These are phyloP conservation scores for Crithidia brevicula DNA, from an alignment of 208 protist genomes.

Conservation along the genomic window DNA sequence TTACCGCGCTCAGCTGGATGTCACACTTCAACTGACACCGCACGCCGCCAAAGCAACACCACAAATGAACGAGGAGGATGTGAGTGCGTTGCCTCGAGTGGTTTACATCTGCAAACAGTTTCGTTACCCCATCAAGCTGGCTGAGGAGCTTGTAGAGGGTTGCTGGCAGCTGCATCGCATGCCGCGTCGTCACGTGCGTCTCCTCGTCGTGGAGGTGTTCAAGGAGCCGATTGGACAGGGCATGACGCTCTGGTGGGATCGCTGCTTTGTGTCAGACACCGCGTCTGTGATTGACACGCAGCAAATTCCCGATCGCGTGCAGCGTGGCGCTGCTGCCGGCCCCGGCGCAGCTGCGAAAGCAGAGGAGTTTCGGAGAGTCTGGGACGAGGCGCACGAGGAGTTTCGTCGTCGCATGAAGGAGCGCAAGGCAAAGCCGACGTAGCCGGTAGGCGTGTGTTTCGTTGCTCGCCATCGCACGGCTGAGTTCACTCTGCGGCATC, in stretches of 20 bases:
- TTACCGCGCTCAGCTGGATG: constrained; percentile 13
- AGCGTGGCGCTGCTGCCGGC: constrained; percentile 14
- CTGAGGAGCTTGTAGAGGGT: constrained; percentile 64
- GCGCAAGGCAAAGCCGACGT: constrained; percentile 11
- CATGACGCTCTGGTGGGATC: constrained; percentile 80
- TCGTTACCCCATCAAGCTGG: constrained; percentile 68
- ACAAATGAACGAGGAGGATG: background rate
- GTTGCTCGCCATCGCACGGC: background rate
- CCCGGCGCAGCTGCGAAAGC: constrained; percentile 1
- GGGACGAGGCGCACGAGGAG: constrained; percentile 70
- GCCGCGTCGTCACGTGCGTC: constrained; percentile 37
- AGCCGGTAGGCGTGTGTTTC: background rate
- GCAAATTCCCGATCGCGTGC: constrained; percentile 45
- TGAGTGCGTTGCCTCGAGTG: background rate
- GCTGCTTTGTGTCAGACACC: constrained; percentile 64
- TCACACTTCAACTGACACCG: background rate
- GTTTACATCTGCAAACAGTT: constrained; percentile 32
- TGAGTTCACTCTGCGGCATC: too few species aligned
- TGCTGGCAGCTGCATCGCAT: constrained; percentile 82
- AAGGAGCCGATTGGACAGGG: constrained; percentile 67
- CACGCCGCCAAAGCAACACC: background rate
- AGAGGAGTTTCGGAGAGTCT: constrained; percentile 57
- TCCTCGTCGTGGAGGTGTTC: constrained; percentile 72
- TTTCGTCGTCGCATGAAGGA: constrained; percentile 60
- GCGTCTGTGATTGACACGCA: constrained; percentile 55